Evolutionary conservation across 78 protist genomes (phyloP), one percentile per base, ranked within the genome.

Genomic region (Salpingoeca rosetta): DNA sequence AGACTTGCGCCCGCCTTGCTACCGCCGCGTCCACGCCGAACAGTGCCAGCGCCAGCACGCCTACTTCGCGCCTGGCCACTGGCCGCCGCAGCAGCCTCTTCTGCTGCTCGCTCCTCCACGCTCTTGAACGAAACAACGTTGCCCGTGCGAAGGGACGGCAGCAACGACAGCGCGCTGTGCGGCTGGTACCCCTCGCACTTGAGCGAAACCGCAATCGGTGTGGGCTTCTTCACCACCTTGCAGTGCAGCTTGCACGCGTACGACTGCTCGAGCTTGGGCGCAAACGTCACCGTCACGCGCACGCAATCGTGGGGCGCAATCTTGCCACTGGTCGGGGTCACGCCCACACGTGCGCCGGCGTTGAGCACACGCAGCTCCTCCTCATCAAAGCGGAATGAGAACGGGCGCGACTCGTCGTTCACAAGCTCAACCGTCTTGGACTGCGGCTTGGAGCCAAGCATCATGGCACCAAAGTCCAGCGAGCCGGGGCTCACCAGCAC

Each of bases 111-210:
- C n/a, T n/a, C n/a, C n/a, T n/a, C n/a, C n/a, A n/a, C n/a, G n/a
- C n/a, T n/a, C n/a, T n/a, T n/a, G n/a, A n/a, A n/a, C n/a, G n/a
- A n/a, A n/a, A n/a, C n/a, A n/a, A n/a, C n/a, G n/a, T n/a, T n/a
- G n/a, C n/a, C n/a, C n/a, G n/a, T n/a, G n/a, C n/a, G n/a, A n/a
- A n/a, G n/a, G n/a, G n/a, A n/a, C n/a, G n/a, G n/a, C n/a, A n/a
- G n/a, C n/a, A n/a, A n/a, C n/a, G n/a, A n/a, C n/a, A n/a, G n/a
- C n/a, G n/a, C n/a, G n/a, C n/a, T n/a, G 82, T 89, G 91, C 51
- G 87, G 82, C 31, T 77, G 44, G 90, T 84, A 91, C 10, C 94
- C 97, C 36, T 91, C 92, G 36, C 94, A 94, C 92, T 92, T 92
- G 84, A 91, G 85, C 87, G 92, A 91, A 86, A 90, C 37, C 37